phyloP scores from a whole-genome alignment of 805 yeast genomes.

The Candida golubevii region DNA sequence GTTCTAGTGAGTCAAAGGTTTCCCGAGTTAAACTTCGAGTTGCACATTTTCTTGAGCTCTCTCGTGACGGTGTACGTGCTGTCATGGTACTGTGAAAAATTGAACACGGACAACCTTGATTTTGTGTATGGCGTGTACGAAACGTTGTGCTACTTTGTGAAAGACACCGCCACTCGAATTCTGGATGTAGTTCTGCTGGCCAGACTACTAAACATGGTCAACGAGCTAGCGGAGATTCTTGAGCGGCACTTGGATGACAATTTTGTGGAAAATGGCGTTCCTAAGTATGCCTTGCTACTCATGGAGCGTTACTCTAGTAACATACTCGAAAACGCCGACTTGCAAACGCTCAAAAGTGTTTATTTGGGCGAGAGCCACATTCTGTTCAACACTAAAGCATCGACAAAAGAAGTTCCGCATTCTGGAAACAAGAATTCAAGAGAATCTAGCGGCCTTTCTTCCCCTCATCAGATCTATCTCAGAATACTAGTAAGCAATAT shows the following conservation, averaged over 20 bases:
- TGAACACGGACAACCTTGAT: constrained; percentile 16
- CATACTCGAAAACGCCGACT: background rate
- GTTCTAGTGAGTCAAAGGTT: constrained; percentile 18
- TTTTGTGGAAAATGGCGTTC: constrained; percentile 4
- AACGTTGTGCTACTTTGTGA: constrained; percentile 13
- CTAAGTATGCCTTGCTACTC: constrained; percentile 3
- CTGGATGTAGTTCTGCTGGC: constrained; percentile 13
- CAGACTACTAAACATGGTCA: constrained; percentile 17
- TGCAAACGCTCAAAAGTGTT: background rate
- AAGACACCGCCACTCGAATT: constrained; percentile 10
- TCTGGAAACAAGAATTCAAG: background rate
- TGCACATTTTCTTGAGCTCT: constrained; percentile 35
- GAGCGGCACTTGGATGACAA: constrained; percentile 10
- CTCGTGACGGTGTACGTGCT: constrained; percentile 19
- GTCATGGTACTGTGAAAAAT: constrained; percentile 17
- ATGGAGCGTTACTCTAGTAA: background rate
- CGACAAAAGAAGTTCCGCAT: too few species aligned
- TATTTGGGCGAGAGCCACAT: constrained; percentile 13
- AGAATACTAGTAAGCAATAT: constrained; percentile 8
- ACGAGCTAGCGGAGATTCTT: constrained; percentile 19
- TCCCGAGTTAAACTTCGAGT: constrained; percentile 27
- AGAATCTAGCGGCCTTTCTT: too few species aligned
- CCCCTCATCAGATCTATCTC: constrained; percentile 2
- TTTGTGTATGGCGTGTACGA: constrained; percentile 13
- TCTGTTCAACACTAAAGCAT: constrained; percentile 4